Evolutionary conservation across 2,329 filamentous ascomycete species (phyloP), one percentile per base, ranked within the genome.

Genomic region (Cladosporium sphaerospermum): DNA sequence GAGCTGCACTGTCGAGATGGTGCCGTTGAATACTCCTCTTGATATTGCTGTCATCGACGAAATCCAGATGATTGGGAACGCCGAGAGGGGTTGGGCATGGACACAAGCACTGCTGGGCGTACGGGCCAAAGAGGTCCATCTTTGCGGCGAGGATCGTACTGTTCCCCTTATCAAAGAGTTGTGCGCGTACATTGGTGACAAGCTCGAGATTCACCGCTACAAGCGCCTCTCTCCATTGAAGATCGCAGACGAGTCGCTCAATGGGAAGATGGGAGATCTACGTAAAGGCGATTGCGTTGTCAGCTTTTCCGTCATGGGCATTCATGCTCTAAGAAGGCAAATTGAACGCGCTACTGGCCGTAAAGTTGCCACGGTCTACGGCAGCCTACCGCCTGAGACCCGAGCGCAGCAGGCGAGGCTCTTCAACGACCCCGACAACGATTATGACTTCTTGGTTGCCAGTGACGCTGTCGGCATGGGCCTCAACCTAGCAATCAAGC

Each of bases 401-500:
- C 82, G 93, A 57, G 89, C 90, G 3, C 84, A 92, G 65, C 93
- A 99, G 72, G 93, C 93, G 0, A 83, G 83, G 13, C 76, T 97
- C 0, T 99, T 99, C 77, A 99, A 99, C 65, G 88, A 97, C 58
- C 91, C 90, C 0, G 72, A 95, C 66, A 99, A 95, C 67, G 91
- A 96, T 55, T 99, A 96, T 66, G 93, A 99, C 67, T 95, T 84
- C 61, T 76, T 99, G 5, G 91, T 93, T 23, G 93, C 95, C 8
- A 96, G 89, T 62, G 90, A 96, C 71, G 93, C 93, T 44, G 92
- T 99, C 57, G 93, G 93, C 36, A 97, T 99, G 92, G 93, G 95
- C 1, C 75, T 99, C 18, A 99, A 99, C 64, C 72, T 99, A 68
- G 83, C 79, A 59, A 89, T 96, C 67, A 93, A 90, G 66, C 86